Evolutionary conservation across 2,329 filamentous ascomycete species (phyloP).

Genomic region (Fusarium circinatum): DNA sequence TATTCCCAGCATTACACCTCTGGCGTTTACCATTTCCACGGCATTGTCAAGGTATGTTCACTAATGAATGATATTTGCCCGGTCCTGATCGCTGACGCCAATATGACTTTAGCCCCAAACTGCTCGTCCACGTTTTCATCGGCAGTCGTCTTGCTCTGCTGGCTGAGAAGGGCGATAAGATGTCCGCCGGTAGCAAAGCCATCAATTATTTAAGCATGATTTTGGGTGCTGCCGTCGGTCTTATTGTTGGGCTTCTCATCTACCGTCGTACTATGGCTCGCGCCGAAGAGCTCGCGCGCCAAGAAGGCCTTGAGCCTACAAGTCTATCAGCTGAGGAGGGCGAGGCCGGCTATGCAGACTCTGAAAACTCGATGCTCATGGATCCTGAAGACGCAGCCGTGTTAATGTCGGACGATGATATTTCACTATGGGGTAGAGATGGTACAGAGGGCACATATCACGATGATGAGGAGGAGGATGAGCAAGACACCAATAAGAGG

Average conservation of each 20-base stretch:
- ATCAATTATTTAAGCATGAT: slow-evolving; percentile 87
- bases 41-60: slow-evolving; percentile 70
- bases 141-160: slow-evolving; percentile 84
- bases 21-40: slow-evolving; percentile 83
- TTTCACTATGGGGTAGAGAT: slow-evolving; percentile 65
- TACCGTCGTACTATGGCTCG: slow-evolving; percentile 77
- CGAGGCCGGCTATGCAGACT: slow-evolving; percentile 55
- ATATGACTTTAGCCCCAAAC: slow-evolving; percentile 72
- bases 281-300: slow-evolving; percentile 65
- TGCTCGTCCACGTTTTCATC: slow-evolving; percentile 93
- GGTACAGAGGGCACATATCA: slow-evolving; percentile 50
- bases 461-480: slow-evolving; percentile 47
- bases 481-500: slow-evolving; percentile 32
- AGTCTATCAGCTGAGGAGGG: slow-evolving; percentile 47
- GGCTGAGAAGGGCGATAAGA: slow-evolving; percentile 83
- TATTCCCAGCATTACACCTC: slow-evolving; percentile 84
- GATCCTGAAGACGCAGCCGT: slow-evolving; percentile 63
- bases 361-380: slow-evolving; percentile 54
- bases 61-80: neutral
- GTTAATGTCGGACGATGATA: slow-evolving; percentile 68
- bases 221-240: slow-evolving; percentile 75
- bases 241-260: slow-evolving; percentile 83
- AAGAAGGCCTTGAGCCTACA: slow-evolving; percentile 49
- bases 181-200: slow-evolving; percentile 80
- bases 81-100: neutral